phyloP scores from a whole-genome alignment of 1,284 basidiomycete species.

The Athelia psychrophila region DNA sequence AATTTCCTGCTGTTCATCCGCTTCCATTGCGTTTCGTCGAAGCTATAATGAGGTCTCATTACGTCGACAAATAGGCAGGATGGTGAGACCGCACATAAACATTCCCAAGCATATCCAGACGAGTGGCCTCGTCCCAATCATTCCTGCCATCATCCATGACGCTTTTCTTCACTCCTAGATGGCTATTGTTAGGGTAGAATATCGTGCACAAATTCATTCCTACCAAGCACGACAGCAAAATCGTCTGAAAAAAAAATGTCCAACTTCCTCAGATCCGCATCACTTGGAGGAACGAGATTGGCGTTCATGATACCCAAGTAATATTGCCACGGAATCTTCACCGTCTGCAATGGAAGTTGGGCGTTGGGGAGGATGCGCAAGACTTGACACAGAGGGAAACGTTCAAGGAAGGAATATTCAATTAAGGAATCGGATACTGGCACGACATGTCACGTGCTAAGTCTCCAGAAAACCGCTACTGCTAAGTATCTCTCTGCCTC shows the following conservation, averaged over 20 bases:
- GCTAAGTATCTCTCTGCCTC: too few relatives aligned
- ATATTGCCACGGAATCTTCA: too few relatives aligned
- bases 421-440: too few relatives aligned
- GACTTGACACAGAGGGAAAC: too few relatives aligned
- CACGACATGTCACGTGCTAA: too few relatives aligned
- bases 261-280: not conserved
- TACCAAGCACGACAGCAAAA: slow-evolving; percentile 9
- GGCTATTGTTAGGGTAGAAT: not conserved
- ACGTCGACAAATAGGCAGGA: not conserved
- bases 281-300: too few relatives aligned
- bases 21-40: slow-evolving; percentile 6
- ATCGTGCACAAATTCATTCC: not conserved
- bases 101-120: slow-evolving; percentile 3
- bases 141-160: not conserved
- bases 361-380: too few relatives aligned
- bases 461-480: too few relatives aligned
- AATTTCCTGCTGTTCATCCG: slow-evolving; percentile 9
- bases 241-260: slow-evolving; percentile 5
- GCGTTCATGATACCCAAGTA: too few relatives aligned
- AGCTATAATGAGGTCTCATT: slow-evolving; percentile 4
- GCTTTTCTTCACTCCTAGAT: slow-evolving; percentile 8
- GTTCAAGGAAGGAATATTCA: too few relatives aligned
- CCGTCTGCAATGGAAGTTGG: too few relatives aligned
- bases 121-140: slow-evolving; percentile 5
- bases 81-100: slow-evolving; percentile 4